A percentile compares a stretch with the other conserved stretches of the same genome.
phyloP scores from a whole-genome alignment of 129 eudicot genomes.

The Centella asiatica region DNA sequence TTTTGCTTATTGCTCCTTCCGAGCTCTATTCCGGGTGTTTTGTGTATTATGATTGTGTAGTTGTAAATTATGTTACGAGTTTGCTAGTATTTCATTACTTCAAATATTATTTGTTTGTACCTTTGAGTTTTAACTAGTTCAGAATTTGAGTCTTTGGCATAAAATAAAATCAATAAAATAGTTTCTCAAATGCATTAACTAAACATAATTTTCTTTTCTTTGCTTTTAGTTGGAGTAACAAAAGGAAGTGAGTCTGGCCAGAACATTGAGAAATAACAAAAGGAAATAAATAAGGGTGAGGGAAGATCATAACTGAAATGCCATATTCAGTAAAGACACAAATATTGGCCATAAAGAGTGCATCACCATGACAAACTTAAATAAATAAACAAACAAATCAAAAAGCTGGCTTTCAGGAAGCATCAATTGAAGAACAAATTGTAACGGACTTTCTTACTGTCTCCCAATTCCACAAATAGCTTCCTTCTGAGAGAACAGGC shows the following conservation, averaged over 20 bases:
- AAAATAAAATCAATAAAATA: too few species aligned
- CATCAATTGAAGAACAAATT: not conserved
- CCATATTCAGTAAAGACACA: not conserved
- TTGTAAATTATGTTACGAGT: too few species aligned
- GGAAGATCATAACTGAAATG: conserved; percentile 1
- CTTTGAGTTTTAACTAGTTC: too few species aligned
- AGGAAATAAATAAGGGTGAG: not conserved
- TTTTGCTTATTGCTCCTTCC: too few species aligned
- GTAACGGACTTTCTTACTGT: not conserved
- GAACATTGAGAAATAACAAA: not conserved
- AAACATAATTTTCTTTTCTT: too few species aligned
- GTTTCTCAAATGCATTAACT: too few species aligned
- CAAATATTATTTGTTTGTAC: too few species aligned
- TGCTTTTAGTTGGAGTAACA: not conserved
- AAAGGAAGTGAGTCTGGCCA: not conserved
- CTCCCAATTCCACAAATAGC: not conserved
- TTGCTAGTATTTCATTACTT: too few species aligned
- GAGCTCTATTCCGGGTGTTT: too few species aligned
- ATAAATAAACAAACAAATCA: not conserved
- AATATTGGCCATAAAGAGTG: not conserved
- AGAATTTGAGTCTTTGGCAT: too few species aligned
- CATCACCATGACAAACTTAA: not conserved
- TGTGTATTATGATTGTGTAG: too few species aligned
- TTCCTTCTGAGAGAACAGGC: not conserved
- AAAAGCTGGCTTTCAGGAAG: not conserved